These are phyloP conservation scores for Brassica napus DNA, from an alignment of 345 rosid species.

Conservation along the genomic window DNA sequence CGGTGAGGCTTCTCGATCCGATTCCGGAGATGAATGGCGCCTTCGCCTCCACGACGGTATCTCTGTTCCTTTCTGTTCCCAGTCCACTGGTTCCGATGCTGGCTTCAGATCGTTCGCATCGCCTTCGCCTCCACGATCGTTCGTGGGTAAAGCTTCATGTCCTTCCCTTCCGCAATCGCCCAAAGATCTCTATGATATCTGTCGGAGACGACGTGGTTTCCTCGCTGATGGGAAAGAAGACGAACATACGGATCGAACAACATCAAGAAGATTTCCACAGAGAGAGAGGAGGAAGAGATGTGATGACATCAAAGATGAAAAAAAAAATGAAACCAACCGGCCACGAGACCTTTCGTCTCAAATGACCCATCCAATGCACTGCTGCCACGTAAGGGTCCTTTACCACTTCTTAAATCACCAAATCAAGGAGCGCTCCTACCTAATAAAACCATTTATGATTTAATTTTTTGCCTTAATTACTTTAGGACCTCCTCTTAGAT, in stretches of 20 bases:
- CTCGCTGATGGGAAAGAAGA: not conserved
- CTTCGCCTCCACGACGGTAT: conserved; percentile 71
- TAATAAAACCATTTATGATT: not conserved
- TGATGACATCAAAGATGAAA: not conserved
- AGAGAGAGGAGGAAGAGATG: not conserved
- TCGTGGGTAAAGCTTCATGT: too few species aligned
- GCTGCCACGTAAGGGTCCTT: not conserved
- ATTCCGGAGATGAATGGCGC: conserved; percentile 61
- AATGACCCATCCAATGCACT: not conserved
- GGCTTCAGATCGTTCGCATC: conserved; percentile 64
- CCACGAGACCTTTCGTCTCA: not conserved
- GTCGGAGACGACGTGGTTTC: conserved; percentile 68
- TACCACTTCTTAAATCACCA: not conserved
- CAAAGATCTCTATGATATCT: conserved; percentile 67
- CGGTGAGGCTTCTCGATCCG: conserved; percentile 61
- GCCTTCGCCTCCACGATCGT: conserved; percentile 44
- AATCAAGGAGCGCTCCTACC: not conserved
- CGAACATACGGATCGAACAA: not conserved
- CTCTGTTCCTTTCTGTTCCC: conserved; percentile 76
- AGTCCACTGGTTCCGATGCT: conserved; percentile 60
- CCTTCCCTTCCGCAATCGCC: conserved; percentile 50
- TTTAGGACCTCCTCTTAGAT: not conserved
- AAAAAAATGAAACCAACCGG: not conserved
- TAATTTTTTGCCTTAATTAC: not conserved
- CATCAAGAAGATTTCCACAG: not conserved